Evolutionary conservation across 306 rosid genomes (phyloP), one percentile per base, ranked within the genome.

Genomic region (Quercus robur): DNA sequence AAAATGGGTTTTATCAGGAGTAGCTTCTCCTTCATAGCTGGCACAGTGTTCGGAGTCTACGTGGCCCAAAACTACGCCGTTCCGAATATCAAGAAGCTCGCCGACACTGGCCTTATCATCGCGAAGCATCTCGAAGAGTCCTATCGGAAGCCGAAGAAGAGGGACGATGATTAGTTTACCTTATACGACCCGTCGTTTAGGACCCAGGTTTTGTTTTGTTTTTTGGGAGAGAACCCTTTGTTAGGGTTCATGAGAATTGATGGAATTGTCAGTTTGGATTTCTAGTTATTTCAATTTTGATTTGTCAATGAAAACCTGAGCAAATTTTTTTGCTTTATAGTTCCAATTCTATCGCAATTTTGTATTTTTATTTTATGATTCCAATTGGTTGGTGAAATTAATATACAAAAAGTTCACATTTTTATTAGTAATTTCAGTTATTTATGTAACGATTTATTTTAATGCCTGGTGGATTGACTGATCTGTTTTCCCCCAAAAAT

Each of bases 61-160:
- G 6, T 82, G 1, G 90, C 90, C 63, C 90, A 87, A 71, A 84
- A 87, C 79, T 84, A 87, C 83, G 58, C 72, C 67, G 83, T 87
- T 44, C 90, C 90, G 15, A 84, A 80, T 68, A 38, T 87, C 63
- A 81, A 59, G 81, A 84, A 84, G 83, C 86, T 87, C 72, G 59
- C 80, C 63, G 68, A 69, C 73, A 80, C 86, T 0, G 78, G 79
- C 59, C 73, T 87, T 30, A 15, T 74, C 56, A 82, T 87, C 51
- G 83, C 85, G 52, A 75, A 74, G 71, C 88, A 81, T 67, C 59
- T 81, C 77, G 90, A 87, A 20, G 85, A 85, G 81, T 84, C 38
- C 23, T 87, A 87, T 70, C 82, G 90, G 33, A 87, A 84, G 81
- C 86, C 86, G 49, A 87, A 84, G 86, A 86, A 87, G 77, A 70